Evolutionary conservation across 1,139 yeast genomes (phyloP).

Genomic region (Nakaseomyces bracarensis): DNA sequence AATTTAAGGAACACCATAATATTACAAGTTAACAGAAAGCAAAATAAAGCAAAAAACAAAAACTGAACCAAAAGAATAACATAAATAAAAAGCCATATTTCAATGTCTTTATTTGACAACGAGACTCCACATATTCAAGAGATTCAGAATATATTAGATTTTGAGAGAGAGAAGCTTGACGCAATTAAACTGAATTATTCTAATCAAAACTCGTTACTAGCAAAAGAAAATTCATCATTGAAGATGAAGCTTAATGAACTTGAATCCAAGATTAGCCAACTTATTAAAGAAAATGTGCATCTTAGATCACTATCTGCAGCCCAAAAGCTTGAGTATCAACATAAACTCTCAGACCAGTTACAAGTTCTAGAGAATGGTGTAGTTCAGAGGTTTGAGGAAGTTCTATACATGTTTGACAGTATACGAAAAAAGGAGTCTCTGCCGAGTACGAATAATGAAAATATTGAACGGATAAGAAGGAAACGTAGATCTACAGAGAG

Average conservation of each 20-base stretch:
- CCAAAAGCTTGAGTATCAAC: constrained; percentile 30
- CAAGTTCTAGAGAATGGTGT: constrained; percentile 37
- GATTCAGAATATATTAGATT: constrained; percentile 21
- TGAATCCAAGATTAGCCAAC: constrained; percentile 41
- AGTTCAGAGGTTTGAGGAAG: constrained; percentile 39
- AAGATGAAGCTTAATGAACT: constrained; percentile 42
- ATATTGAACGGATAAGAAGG: neutral
- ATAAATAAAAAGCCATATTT: neutral
- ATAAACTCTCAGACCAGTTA: constrained; percentile 33
- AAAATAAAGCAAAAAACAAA: too few species aligned
- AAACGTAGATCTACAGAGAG: neutral
- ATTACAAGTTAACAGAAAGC: too few species aligned
- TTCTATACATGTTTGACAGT: constrained; percentile 36
- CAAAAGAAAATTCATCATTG: constrained; percentile 47
- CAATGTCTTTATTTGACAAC: neutral
- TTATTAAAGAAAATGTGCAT: constrained; percentile 41
- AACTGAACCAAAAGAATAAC: neutral
- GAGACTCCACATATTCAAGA: constrained; percentile 21
- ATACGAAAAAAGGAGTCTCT: constrained; percentile 35
- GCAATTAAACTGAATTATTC: constrained; percentile 16
- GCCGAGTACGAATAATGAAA: constrained; percentile 11
- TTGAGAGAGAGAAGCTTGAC: constrained; percentile 17
- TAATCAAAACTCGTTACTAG: constrained; percentile 44
- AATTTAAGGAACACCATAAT: constrained; percentile 1
- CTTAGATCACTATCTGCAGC: constrained; percentile 34